Percentiles rank a stretch among this genome's conserved stretches.
These are phyloP conservation scores for Hygrophoropsis aurantiaca DNA, from an alignment of 768 basidiomycete species.

Conservation along the genomic window DNA sequence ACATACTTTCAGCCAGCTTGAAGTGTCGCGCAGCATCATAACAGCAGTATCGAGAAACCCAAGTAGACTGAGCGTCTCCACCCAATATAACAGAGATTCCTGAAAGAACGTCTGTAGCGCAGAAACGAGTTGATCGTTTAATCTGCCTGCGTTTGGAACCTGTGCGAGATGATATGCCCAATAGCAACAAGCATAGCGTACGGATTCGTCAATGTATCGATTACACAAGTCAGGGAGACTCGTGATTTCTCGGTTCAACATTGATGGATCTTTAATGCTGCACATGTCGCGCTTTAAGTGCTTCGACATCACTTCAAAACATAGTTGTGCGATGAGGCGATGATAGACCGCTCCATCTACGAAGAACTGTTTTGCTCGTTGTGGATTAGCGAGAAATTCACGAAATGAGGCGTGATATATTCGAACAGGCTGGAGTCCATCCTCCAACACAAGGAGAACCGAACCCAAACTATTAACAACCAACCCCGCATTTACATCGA, in stretches of 20 bases:
- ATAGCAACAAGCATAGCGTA: constrained; percentile 17
- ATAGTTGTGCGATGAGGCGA: constrained; percentile 14
- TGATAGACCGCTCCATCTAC: constrained; percentile 11
- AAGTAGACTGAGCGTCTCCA: constrained; percentile 17
- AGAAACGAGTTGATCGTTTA: constrained; percentile 9
- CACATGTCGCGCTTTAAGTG: constrained; percentile 15
- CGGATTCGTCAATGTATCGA: constrained; percentile 9
- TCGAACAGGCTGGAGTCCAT: constrained; percentile 15
- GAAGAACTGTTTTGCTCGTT: constrained; percentile 14
- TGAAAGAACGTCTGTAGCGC: constrained; percentile 12
- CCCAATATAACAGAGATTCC: constrained; percentile 15
- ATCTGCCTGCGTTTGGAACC: constrained; percentile 6
- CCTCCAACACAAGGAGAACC: constrained; percentile 12
- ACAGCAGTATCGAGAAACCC: constrained; percentile 15
- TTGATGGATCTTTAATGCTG: constrained; percentile 13
- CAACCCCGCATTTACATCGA: constrained; percentile 14
- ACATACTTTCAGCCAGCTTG: constrained; percentile 15
- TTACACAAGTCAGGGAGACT: constrained; percentile 9
- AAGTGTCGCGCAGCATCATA: constrained; percentile 11
- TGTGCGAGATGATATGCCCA: constrained; percentile 17
- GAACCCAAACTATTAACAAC: constrained; percentile 16
- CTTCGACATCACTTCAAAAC: constrained; percentile 13
- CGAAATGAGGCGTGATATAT: constrained; percentile 22
- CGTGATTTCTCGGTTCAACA: constrained; percentile 11
- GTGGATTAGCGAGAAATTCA: constrained; percentile 15